Base-by-base conservation (phyloP, 495 filamentous ascomycete genomes). In the Lasiosphaeria hispida region DNA sequence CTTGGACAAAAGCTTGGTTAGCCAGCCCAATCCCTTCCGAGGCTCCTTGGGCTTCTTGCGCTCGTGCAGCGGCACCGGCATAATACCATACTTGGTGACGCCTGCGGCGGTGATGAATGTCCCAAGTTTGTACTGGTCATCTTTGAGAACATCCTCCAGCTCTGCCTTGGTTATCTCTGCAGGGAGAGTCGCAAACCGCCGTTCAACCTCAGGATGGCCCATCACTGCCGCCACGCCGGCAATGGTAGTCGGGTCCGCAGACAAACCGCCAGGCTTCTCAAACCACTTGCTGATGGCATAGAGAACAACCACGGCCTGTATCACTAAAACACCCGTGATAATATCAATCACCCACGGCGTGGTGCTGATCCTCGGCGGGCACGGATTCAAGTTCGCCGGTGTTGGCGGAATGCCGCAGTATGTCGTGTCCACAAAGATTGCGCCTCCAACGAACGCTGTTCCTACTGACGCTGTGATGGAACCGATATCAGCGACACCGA, bases 181-280 rank as follows among this genome's bases (percentile, higher is more conserved):
- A 1, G 64, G 59, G 23, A 66, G 50, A 10, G 33, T 38, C 11
- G 35, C 40, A 35, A 69, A 69, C 33, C 57, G 41, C 15, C 53
- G 23, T 37, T 69, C 67, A 13, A 69, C 55, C 19, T 67, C 56
- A 1, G 67, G 67, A 50, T 69, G 67, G 17, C 67, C 67, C 67
- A 69, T 69, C 3, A 67, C 55, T 11, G 48, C 62, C 10, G 62
- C 67, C 10, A 69, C 62, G 4, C 67, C 67, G 14, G 67, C 67
- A 18, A 69, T 65, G 3, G 59, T 63, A 10, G 64, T 69, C 7
- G 67, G 64, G 39, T 69, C 62, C 4, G 62, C 62, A 5, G 62
- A 53, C n/a, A 64, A 30, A 7, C 51, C 40, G 17, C 58, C 51
- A 6, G 62, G 62, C 41, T 58, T 55, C 37, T 61, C 44, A 38